Evolutionary conservation across 139 green algal species (phyloP).

Genomic region (Auxenochlorella pyrenoidosa): DNA sequence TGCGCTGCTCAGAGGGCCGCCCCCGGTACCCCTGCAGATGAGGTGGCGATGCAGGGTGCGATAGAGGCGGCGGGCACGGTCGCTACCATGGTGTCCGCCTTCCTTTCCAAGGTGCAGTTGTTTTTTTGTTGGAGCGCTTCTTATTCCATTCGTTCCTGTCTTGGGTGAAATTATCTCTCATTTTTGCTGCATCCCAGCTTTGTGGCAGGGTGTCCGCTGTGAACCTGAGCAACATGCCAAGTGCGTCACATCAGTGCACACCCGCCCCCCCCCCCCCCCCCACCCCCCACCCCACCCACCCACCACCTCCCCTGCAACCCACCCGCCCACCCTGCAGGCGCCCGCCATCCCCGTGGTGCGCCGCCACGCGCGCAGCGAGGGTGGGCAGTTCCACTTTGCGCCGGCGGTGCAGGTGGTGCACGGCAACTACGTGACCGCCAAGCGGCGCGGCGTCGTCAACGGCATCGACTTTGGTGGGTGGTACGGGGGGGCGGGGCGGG

Average conservation of each 20-base stretch:
- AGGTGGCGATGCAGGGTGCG: slow-evolving; percentile 45
- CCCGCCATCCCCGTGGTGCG: slow-evolving; percentile 80
- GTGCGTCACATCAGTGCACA: no score
- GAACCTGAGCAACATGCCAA: no score
- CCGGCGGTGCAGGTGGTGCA: slow-evolving; percentile 77
- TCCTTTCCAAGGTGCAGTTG: slow-evolving; percentile 72
- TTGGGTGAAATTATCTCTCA: no score
- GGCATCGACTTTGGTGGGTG: slow-evolving; percentile 89
- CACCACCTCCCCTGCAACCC: no score
- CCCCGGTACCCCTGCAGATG: neutral
- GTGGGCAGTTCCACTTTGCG: slow-evolving; percentile 54
- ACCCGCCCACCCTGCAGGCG: slow-evolving; percentile 5
- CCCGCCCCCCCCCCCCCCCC: neutral
- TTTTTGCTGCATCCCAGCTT: no score
- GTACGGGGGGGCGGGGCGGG: no score
- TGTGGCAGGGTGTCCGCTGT: no score
- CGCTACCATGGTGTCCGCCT: slow-evolving; percentile 71
- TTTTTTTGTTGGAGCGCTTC: neutral
- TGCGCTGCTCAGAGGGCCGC: neutral
- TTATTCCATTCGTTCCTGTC: neutral
- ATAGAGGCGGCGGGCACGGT: slow-evolving; percentile 51
- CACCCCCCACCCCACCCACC: neutral
- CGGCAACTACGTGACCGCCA: slow-evolving; percentile 95
- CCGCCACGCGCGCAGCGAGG: slow-evolving; percentile 80
- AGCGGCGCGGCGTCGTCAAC: slow-evolving; percentile 88